Conservation (phyloP, 352 stramenopile genomes). For the Thalassiosira delicatula region DNA sequence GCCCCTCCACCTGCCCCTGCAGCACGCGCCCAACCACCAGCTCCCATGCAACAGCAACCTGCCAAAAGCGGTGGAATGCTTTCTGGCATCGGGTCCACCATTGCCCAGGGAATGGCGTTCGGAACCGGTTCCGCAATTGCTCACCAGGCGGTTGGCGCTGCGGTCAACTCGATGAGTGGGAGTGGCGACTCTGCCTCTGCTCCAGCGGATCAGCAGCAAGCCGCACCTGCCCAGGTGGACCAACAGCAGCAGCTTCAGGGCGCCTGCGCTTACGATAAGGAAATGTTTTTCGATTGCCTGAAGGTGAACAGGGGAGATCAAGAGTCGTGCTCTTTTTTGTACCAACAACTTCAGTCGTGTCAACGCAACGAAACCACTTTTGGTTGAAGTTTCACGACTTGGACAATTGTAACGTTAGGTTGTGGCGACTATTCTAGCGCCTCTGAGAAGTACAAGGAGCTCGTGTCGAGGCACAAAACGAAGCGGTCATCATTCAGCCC, state of each 20-base stretch:
- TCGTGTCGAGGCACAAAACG: too few relatives aligned
- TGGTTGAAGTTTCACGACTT: slow-evolving; percentile 37
- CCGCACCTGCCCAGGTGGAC: slow-evolving; percentile 14
- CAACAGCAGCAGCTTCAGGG: slow-evolving; percentile 55
- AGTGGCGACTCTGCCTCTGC: slow-evolving; percentile 31
- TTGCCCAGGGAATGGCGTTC: slow-evolving; percentile 96
- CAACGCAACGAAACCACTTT: slow-evolving; percentile 76
- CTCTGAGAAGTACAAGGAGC: too few relatives aligned
- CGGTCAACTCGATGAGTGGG: slow-evolving; percentile 72
- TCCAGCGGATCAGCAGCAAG: slow-evolving; percentile 47
- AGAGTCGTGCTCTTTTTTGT: slow-evolving; percentile 82
- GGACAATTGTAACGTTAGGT: neutral
- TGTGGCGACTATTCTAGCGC: neutral
- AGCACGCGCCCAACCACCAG: slow-evolving; percentile 39
- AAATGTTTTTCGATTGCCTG: slow-evolving; percentile 86
- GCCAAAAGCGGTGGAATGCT: slow-evolving; percentile 88
- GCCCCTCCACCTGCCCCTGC: slow-evolving; percentile 28
- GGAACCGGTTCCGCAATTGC: slow-evolving; percentile 94
- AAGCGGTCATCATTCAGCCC: too few relatives aligned
- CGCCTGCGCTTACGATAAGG: slow-evolving; percentile 80
- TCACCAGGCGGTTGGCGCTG: slow-evolving; percentile 87
- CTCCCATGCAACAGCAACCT: slow-evolving; percentile 56
- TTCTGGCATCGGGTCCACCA: slow-evolving; percentile 91
- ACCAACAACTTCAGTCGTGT: slow-evolving; percentile 81
- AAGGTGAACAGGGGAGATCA: slow-evolving; percentile 82